Conservation (phyloP, 2,329 filamentous ascomycete species). For the Ramichloridium luteum region DNA sequence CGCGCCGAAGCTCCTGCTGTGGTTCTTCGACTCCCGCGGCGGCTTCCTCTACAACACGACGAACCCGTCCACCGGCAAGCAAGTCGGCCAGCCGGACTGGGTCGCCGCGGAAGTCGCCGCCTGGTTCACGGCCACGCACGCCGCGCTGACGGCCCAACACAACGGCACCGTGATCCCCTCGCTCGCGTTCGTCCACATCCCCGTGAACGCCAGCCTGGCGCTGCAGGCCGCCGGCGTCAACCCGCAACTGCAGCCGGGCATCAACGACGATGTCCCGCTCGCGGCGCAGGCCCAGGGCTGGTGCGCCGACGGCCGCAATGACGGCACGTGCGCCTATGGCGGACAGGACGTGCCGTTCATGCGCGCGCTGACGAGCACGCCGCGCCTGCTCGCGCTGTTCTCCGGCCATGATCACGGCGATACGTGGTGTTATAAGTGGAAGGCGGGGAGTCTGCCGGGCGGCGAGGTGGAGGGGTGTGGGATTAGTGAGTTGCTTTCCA, state of each 20-base stretch:
- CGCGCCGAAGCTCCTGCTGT: constrained; percentile 43
- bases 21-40: constrained; percentile 56
- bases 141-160: constrained; percentile 9
- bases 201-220: constrained; percentile 30
- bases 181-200: constrained; percentile 46
- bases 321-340: constrained; percentile 24
- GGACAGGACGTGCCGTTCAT: constrained; percentile 50
- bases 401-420: constrained; percentile 48
- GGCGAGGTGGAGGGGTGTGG: constrained; percentile 22
- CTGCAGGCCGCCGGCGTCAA: constrained; percentile 32
- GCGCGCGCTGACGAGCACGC: constrained; percentile 43
- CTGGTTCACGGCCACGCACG: constrained; percentile 32
- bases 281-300: constrained; percentile 30
- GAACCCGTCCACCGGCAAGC: constrained; percentile 14
- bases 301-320: constrained; percentile 26
- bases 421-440: constrained; percentile 25
- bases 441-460: constrained; percentile 13
- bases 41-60: constrained; percentile 44
- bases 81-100: constrained; percentile 30
- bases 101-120: constrained; percentile 32
- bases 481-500: constrained; percentile 10
- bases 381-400: constrained; percentile 47
- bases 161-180: constrained; percentile 29
- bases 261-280: constrained; percentile 33
- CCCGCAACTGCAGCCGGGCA: constrained; percentile 32